Conservation (phyloP, 139 green algal species). For the Chlorella sp. region DNA sequence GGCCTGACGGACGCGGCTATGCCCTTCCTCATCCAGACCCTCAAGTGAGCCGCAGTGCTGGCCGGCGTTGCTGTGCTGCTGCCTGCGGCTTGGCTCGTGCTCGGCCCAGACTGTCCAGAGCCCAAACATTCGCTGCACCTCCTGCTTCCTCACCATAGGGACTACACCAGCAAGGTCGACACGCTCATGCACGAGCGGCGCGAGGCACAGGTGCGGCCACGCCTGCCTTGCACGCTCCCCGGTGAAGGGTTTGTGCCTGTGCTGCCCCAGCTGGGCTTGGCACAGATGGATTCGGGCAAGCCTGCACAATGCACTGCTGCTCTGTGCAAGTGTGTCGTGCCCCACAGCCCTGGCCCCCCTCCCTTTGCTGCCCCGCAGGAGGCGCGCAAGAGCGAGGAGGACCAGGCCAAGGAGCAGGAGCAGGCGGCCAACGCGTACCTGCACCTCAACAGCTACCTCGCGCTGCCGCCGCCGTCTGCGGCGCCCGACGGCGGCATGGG, state of each 20-base stretch:
- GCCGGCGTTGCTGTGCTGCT: not conserved
- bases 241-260: not conserved
- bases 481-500: not conserved
- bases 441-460: conserved; percentile 51
- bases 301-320: not conserved
- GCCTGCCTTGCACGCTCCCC: not conserved
- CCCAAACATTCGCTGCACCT: too few species aligned
- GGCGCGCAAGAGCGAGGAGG: conserved; percentile 44
- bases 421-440: conserved; percentile 68
- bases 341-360: not conserved
- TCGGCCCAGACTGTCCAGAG: not conserved
- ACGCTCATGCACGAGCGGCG: conserved; percentile 55
- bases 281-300: not conserved
- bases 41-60: not conserved
- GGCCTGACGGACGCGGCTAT: conserved; percentile 91
- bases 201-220: conserved; percentile 43
- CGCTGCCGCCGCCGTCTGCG: conserved; percentile 29
- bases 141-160: conserved; percentile 66
- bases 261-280: not conserved
- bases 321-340: not conserved
- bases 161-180: conserved; percentile 92
- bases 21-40: conserved; percentile 95
- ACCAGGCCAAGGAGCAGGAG: conserved; percentile 51
- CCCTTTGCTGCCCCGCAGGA: conserved; percentile 20
- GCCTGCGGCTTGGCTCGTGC: too few species aligned